A percentile compares a stretch with the other conserved stretches of the same genome.
These are phyloP conservation scores for Penicillium mononematosum DNA, from an alignment of 495 filamentous ascomycete genomes.

Conservation along the genomic window DNA sequence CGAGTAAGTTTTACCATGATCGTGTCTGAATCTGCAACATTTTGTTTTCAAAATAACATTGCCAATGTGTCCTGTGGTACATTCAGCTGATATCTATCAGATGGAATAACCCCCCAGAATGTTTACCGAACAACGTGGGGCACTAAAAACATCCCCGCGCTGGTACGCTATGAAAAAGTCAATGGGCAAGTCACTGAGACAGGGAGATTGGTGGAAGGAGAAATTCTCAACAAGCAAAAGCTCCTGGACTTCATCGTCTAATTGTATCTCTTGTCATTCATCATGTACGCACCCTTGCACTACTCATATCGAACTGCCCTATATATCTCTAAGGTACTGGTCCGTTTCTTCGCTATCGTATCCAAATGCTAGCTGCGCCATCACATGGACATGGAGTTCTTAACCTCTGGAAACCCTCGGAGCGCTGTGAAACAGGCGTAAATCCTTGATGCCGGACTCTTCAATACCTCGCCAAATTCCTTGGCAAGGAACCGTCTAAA, in stretches of 20 bases:
- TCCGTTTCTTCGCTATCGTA: not conserved
- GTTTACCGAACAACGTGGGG: slow-evolving; percentile 31
- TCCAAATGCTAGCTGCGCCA: not conserved
- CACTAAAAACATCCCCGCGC: slow-evolving; percentile 25
- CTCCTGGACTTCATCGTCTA: slow-evolving; percentile 14
- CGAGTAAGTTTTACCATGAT: slow-evolving; percentile 22
- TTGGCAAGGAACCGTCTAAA: not conserved
- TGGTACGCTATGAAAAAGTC: slow-evolving; percentile 32
- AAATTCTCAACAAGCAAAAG: slow-evolving; percentile 30
- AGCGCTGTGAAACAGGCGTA: not conserved
- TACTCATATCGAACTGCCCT: not conserved
- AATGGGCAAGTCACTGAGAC: slow-evolving; percentile 29
- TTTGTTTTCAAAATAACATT: not conserved
- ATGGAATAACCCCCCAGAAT: slow-evolving; percentile 32
- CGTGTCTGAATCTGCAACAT: not conserved
- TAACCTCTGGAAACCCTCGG: not conserved
- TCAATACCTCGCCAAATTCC: too few species aligned
- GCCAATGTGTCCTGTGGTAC: not conserved
- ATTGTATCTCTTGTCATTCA: not conserved
- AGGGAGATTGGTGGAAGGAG: slow-evolving; percentile 26
- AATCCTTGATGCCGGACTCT: not conserved
- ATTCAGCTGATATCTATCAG: slow-evolving; percentile 15
- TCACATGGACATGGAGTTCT: not conserved
- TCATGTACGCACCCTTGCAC: not conserved
- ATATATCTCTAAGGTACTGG: not conserved